These are phyloP conservation scores for Afroboletus lepidellus DNA, from an alignment of 1,284 basidiomycete genomes.

Conservation along the genomic window DNA sequence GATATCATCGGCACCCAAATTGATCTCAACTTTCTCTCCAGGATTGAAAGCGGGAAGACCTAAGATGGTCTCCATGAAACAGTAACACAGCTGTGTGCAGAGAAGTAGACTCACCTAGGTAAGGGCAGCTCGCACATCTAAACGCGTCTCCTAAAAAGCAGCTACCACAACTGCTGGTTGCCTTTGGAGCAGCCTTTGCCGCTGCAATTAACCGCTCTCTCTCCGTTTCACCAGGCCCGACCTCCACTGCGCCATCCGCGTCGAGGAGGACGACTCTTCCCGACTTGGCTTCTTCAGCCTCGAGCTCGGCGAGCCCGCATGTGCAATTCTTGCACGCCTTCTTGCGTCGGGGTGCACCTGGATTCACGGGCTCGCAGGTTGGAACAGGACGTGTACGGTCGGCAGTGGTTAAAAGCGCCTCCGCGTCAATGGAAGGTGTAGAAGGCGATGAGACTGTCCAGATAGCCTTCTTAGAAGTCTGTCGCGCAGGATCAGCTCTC, in stretches of 20 bases:
- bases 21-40: constrained; percentile 93
- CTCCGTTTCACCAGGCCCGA: constrained; percentile 60
- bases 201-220: constrained; percentile 61
- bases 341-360: constrained; percentile 62
- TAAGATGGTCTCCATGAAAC: constrained; percentile 26
- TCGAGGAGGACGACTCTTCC: constrained; percentile 70
- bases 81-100: constrained; percentile 2
- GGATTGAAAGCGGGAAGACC: constrained; percentile 98
- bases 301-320: constrained; percentile 90
- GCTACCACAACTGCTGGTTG: constrained; percentile 95
- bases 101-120: constrained; percentile 69
- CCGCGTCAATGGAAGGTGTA: constrained; percentile 71
- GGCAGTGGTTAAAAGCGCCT: constrained; percentile 69
- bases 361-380: constrained; percentile 61
- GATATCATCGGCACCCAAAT: constrained; percentile 85
- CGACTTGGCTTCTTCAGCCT: constrained; percentile 69
- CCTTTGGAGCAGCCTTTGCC: constrained; percentile 71
- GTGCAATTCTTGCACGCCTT: constrained; percentile 94
- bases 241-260: constrained; percentile 55
- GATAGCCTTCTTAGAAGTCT: constrained; percentile 71
- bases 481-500: constrained; percentile 54
- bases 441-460: constrained; percentile 69
- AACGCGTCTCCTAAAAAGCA: constrained; percentile 99
- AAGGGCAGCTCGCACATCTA: constrained; percentile 93
- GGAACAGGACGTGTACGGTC: constrained; percentile 69